Base-by-base conservation (phyloP, 2,329 filamentous ascomycete species). In the Didymella segeticola region DNA sequence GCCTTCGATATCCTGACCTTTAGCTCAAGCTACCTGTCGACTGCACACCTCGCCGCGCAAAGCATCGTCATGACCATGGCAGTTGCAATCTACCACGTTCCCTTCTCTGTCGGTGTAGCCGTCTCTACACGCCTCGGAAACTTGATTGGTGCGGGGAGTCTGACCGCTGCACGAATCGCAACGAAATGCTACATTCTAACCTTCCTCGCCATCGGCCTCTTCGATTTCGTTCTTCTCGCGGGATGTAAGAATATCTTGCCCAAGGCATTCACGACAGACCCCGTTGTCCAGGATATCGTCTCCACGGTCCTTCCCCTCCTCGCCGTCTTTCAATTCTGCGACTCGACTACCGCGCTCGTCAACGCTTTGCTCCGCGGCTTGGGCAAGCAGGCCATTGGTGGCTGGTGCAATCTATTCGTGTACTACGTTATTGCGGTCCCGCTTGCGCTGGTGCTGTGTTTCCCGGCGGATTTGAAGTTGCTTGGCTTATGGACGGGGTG, bases 21-120 rank as follows among this genome's bases (percentile, higher is more conserved):
- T 25, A 86, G 88, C 1, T 85, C 91, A 0, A 90, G 88, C 37
- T 90, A 90, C 59, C 87, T 97, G 58, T 90, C 89, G 22, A 87
- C 90, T 1, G 86, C 87, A 12, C 87, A 90, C 60, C 83, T 98
- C 1, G 93, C 93, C 0, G 93, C 95, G 0, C 93, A 99, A 75
- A 68, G 56, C 50, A 67, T 74, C 10, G 62, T 75, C 31, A 74
- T 72, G 69, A 71, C 69, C 1, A 61, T 66, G 11, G 70, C 68
- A 7, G 67, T 72, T 12, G 62, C 72, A n/a, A 72, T 76, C 37
- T 77, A 71, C 53, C 75, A 77, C 53, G 69, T 77, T 5, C 74
- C 75, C 0, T 77, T 77, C 52, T 73, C 71, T 7, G 72, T 75
- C 15, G 70, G 71, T 11, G 69, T 76, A 14, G 74, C 73, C 14